Percentiles rank a stretch among this genome's conserved stretches.
phyloP scores from a whole-genome alignment of 2,329 filamentous ascomycete species.

The Apiospora koreana region DNA sequence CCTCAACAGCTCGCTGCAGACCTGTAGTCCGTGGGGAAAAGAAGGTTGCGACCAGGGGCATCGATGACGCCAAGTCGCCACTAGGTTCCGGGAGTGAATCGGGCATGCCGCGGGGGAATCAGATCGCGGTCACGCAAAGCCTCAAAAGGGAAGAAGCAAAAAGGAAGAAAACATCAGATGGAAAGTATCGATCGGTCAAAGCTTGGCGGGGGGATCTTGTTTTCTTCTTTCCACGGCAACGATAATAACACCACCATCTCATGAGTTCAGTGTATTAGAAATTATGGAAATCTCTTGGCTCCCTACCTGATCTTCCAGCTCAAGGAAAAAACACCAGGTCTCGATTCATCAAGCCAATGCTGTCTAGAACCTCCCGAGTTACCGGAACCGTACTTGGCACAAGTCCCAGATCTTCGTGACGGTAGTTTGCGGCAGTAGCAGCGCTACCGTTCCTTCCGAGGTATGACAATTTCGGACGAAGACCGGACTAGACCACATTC shows the following conservation, averaged over 20 bases:
- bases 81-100: background rate
- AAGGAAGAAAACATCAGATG: background rate
- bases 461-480: background rate
- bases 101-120: background rate
- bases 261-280: background rate
- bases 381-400: background rate
- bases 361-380: background rate
- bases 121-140: background rate
- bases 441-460: background rate
- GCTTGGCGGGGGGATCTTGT: background rate
- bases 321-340: too few species aligned
- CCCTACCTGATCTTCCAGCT: background rate
- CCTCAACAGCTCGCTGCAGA: background rate
- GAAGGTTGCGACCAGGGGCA: background rate
- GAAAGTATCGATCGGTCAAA: background rate
- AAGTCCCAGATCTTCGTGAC: background rate
- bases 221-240: background rate
- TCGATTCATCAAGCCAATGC: background rate
- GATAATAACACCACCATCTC: background rate
- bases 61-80: constrained; percentile 6
- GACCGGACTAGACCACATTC: background rate
- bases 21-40: background rate
- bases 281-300: background rate
- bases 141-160: background rate
- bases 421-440: background rate